Conservation (phyloP, 257 asterid species). For the Salvia rosmarinus region DNA sequence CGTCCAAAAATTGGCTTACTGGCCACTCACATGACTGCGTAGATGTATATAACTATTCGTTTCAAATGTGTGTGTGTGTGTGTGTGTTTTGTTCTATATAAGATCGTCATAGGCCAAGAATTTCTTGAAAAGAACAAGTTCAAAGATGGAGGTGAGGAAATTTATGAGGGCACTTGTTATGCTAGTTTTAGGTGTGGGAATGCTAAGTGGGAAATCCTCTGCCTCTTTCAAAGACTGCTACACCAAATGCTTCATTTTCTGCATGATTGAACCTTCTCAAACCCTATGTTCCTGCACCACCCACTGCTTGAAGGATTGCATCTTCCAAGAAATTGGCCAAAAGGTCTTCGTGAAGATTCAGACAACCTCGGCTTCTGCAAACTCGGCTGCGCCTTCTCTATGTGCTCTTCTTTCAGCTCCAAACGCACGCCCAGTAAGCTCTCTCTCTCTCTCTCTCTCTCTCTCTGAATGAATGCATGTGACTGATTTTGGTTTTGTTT, state of each 20-base stretch:
- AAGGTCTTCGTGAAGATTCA: constrained; percentile 32
- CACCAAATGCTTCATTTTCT: constrained; percentile 78
- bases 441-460: constrained; percentile 11
- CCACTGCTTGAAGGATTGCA: constrained; percentile 82
- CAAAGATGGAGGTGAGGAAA: constrained; percentile 47
- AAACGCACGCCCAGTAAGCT: constrained; percentile 60
- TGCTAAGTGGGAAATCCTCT: constrained; percentile 44
- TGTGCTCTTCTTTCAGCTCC: constrained; percentile 71
- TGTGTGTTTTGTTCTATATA: constrained; percentile 23
- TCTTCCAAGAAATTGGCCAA: constrained; percentile 54
- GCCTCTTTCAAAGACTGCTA: constrained; percentile 85
- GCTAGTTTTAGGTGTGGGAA: constrained; percentile 47
- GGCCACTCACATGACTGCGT: constrained; percentile 41
- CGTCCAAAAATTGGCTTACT: constrained; percentile 6
- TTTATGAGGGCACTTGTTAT: constrained; percentile 43
- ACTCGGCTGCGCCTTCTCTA: constrained; percentile 86
- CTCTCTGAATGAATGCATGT: no score
- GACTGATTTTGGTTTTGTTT: no score
- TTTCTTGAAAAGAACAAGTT: neutral
- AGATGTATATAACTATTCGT: neutral
- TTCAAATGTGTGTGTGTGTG: neutral
- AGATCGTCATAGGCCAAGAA: constrained; percentile 18
- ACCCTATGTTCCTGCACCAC: constrained; percentile 89
- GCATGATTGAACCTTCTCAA: constrained; percentile 85
- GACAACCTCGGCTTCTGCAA: constrained; percentile 70